Evolutionary conservation across 225 moss, liverwort and hornwort species (phyloP), one percentile per base, ranked within the genome.

Genomic region (Climacium dendroides): DNA sequence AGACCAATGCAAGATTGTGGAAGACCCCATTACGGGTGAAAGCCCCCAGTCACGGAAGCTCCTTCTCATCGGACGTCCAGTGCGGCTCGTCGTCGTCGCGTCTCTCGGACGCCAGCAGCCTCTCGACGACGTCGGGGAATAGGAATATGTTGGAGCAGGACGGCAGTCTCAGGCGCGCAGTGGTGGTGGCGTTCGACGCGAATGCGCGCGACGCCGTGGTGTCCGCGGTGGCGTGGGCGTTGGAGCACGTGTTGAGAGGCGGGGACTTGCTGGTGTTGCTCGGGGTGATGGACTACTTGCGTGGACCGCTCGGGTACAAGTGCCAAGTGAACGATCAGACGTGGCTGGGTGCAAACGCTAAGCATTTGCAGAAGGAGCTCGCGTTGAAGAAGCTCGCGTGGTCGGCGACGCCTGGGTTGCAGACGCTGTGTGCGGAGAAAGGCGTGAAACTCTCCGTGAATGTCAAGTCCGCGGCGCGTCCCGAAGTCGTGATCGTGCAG

Each of bases 261-360:
- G 90, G 90, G 39, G 90, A 93, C 29, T 15, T 76, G 64, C 72
- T 93, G 15, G 76, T 73, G 22, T 47, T 93, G 48, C 35, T 90
- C 14, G 93, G 92, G 15, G 89, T 92, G 65, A 83, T 93, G 43
- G 74, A 87, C 34, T 93, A 37, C 43, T 16, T 92, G 64, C 90
- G 92, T 10, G 93, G 93, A 60, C 93, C 93, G 48, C 84, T 92
- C 19, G 93, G 93, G 48, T 93, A 92, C 86, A 93, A 87, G 81
- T 85, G 80, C 73, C 89, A 84, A 73, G 91, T 93, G 81, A 72
- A 93, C 41, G 92, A 93, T 32, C 60, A 90, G 32, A 89, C 93
- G 19, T 91, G 90, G 89, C 78, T 93, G 20, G 90, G 92, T 29
- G 81, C 89, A 2, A 93, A 89, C 63, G 62, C 55, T 54, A 72